phyloP scores from a whole-genome alignment of 148 eudicot species.

The Vaccinium myrtillus region DNA sequence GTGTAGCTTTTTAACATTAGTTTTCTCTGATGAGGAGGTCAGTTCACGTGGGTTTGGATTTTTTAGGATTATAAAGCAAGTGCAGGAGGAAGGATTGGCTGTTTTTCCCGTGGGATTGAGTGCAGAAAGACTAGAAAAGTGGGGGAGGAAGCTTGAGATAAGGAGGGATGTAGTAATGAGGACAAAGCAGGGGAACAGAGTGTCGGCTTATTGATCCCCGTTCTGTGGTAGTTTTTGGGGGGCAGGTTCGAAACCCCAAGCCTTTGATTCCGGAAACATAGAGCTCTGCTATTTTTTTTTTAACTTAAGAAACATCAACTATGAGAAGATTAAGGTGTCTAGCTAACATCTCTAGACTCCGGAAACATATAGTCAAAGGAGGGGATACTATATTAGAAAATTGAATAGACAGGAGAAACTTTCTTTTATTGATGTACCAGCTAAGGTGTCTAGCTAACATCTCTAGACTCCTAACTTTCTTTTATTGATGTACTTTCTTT shows the following conservation, averaged over 20 bases:
- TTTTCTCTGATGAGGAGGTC: background rate
- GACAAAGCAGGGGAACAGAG: constrained; percentile 40
- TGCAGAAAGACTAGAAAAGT: constrained; percentile 28
- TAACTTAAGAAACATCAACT: background rate
- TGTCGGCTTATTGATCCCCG: constrained; percentile 16
- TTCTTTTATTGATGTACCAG: too few species aligned
- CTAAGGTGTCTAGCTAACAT: too few species aligned
- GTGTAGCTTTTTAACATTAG: constrained; percentile 10
- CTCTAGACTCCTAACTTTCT: too few species aligned
- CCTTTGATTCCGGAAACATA: background rate
- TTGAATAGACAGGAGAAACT: too few species aligned
- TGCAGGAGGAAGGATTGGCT: constrained; percentile 16
- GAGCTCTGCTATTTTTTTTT: background rate
- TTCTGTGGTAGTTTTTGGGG: background rate
- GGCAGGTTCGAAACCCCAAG: constrained; percentile 11
- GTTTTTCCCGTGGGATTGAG: background rate
- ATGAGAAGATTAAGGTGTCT: background rate
- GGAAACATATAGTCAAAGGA: background rate
- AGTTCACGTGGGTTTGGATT: constrained; percentile 42
- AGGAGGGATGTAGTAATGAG: constrained; percentile 33
- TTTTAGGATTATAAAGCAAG: constrained; percentile 3
- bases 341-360: background rate
- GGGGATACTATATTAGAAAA: background rate
- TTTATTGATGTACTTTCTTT: too few species aligned
- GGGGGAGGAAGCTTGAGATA: constrained; percentile 35